Evolutionary conservation across 176 grass and related monocot genomes (phyloP).

Genomic region (Carex cristatella): DNA sequence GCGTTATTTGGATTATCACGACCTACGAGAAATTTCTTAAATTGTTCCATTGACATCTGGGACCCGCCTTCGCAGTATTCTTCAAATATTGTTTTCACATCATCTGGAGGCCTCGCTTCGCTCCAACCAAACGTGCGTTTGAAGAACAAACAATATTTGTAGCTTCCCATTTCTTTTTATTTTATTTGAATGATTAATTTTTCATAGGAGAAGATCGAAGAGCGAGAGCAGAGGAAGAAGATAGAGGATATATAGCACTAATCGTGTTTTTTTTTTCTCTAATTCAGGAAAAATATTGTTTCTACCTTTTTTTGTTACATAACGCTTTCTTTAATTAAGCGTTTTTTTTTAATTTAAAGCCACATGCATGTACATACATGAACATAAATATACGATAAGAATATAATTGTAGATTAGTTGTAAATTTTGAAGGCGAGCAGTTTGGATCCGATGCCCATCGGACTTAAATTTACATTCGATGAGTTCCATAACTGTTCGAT

Average conservation of each 20-base stretch:
- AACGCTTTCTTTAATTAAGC: background rate
- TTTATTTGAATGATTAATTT: no score
- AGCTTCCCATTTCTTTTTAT: conserved; percentile 5
- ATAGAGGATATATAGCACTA: background rate
- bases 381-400: background rate
- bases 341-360: background rate
- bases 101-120: background rate
- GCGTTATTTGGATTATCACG: background rate
- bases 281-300: conserved; percentile 22
- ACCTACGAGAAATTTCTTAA: background rate
- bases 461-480: no score
- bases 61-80: background rate
- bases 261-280: background rate
- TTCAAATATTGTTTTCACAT: conserved; percentile 3
- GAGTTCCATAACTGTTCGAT: no score
- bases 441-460: no score
- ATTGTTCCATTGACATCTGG: conserved; percentile 11
- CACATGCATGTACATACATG: background rate
- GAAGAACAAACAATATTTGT: conserved; percentile 25
- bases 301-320: background rate
- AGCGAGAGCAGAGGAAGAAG: no score
- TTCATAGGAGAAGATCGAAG: background rate
- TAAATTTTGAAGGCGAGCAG: no score
- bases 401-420: background rate
- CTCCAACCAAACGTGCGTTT: conserved; percentile 15